phyloP scores from a whole-genome alignment of 176 grass and related monocot species.

The Oryza glaberrima region DNA sequence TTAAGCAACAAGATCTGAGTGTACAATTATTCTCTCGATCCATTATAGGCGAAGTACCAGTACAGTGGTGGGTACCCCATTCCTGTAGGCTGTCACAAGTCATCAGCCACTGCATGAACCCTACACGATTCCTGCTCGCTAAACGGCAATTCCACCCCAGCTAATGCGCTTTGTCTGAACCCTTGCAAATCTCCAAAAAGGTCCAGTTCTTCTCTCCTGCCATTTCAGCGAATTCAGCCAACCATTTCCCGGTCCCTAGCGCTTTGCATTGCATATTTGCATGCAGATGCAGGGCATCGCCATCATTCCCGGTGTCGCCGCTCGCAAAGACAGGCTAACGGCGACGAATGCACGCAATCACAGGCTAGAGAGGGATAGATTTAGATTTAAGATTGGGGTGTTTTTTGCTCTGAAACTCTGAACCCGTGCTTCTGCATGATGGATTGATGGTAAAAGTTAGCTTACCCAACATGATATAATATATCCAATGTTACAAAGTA shows the following conservation, averaged over 20 bases:
- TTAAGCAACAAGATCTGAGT: neutral
- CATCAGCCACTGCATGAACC: neutral
- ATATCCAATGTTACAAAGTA: neutral
- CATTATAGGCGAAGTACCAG: neutral
- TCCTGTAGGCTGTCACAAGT: neutral
- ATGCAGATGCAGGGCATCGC: slow-evolving; percentile 35
- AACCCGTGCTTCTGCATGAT: neutral
- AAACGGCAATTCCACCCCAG: slow-evolving; percentile 38
- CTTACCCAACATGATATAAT: slow-evolving; percentile 23
- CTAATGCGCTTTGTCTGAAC: slow-evolving; percentile 18
- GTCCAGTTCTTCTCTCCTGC: neutral
- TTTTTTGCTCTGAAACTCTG: neutral
- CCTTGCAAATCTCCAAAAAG: neutral
- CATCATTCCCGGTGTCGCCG: slow-evolving; percentile 22
- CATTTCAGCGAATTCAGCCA: neutral
- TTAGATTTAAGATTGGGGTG: neutral
- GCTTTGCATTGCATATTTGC: neutral
- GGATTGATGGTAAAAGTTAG: slow-evolving; percentile 2
- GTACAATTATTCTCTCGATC: neutral
- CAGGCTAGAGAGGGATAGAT: neutral
- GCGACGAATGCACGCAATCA: neutral
- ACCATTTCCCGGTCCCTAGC: neutral
- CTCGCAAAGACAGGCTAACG: neutral
- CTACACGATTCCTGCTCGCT: slow-evolving; percentile 12
- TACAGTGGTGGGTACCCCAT: neutral